A percentile compares a stretch with the other conserved stretches of the same genome.
These are phyloP conservation scores for Pyrus communis DNA, from an alignment of 306 rosid species.

Conservation along the genomic window DNA sequence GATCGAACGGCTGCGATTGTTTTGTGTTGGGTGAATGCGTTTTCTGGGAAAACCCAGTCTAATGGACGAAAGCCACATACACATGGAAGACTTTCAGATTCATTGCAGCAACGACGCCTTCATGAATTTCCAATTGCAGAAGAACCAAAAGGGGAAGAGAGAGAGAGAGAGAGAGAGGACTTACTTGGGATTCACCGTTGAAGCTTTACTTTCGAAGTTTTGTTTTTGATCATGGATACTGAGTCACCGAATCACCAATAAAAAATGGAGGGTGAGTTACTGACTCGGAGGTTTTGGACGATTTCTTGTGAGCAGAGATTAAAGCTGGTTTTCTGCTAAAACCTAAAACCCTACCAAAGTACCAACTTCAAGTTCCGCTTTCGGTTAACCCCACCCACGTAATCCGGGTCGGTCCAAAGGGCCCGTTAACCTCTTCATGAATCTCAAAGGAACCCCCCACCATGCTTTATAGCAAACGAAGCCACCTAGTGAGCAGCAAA, in stretches of 20 bases:
- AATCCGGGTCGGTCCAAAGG: background rate
- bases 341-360: background rate
- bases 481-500: too few species aligned
- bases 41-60: slow-evolving; percentile 8
- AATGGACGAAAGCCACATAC: slow-evolving; percentile 3
- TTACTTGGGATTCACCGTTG: background rate
- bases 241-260: background rate
- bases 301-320: background rate
- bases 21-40: background rate
- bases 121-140: background rate
- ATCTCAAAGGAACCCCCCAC: too few species aligned
- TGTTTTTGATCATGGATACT: background rate
- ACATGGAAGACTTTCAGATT: background rate
- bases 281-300: background rate
- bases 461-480: too few species aligned
- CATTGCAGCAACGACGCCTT: background rate
- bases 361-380: background rate
- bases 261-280: background rate
- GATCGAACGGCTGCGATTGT: background rate
- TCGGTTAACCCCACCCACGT: background rate
- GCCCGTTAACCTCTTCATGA: background rate
- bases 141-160: background rate
- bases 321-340: background rate
- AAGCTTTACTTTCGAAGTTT: background rate
- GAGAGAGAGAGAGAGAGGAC: background rate